Percentiles rank a stretch among this genome's conserved stretches.
These are phyloP conservation scores for Elsinoe australis DNA, from an alignment of 2,329 filamentous ascomycete genomes.

Conservation along the genomic window DNA sequence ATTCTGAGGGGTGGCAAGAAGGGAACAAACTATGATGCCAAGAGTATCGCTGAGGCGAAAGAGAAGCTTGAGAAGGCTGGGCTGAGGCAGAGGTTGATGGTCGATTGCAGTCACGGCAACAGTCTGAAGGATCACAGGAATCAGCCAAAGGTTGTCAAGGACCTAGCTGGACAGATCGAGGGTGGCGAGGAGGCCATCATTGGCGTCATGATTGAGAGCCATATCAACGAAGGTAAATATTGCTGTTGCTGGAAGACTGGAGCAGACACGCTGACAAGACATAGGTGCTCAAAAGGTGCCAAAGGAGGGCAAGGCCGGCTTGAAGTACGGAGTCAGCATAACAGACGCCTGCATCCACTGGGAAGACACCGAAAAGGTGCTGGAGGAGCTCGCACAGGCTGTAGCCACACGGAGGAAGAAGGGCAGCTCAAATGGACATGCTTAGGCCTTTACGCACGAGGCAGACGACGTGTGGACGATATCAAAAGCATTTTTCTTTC, in stretches of 20 bases:
- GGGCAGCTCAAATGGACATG: constrained; percentile 16
- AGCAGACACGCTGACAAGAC: constrained; percentile 16
- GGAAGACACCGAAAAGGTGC: constrained; percentile 76
- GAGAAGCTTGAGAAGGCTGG: constrained; percentile 66
- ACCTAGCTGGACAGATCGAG: constrained; percentile 74
- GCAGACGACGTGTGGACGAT: too few species aligned
- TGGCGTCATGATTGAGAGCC: constrained; percentile 98
- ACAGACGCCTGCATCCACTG: constrained; percentile 96
- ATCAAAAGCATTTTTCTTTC: background rate
- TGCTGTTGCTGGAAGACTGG: background rate
- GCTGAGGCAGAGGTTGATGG: constrained; percentile 71
- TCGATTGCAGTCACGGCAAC: constrained; percentile 97
- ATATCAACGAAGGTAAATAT: constrained; percentile 80
- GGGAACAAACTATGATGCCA: constrained; percentile 87
- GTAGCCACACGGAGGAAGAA: constrained; percentile 64
- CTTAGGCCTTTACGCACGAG: too few species aligned
- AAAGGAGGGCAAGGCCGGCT: constrained; percentile 69
- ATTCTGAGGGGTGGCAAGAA: constrained; percentile 87
- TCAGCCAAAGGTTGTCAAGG: constrained; percentile 84
- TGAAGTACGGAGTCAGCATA: constrained; percentile 92
- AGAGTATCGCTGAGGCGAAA: constrained; percentile 78
- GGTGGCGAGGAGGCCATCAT: constrained; percentile 80
- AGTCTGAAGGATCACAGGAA: constrained; percentile 87
- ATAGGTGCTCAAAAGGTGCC: constrained; percentile 83
- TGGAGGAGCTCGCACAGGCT: constrained; percentile 70